phyloP scores from a whole-genome alignment of 177 flowering plant genomes.

The Telopea speciosissima region DNA sequence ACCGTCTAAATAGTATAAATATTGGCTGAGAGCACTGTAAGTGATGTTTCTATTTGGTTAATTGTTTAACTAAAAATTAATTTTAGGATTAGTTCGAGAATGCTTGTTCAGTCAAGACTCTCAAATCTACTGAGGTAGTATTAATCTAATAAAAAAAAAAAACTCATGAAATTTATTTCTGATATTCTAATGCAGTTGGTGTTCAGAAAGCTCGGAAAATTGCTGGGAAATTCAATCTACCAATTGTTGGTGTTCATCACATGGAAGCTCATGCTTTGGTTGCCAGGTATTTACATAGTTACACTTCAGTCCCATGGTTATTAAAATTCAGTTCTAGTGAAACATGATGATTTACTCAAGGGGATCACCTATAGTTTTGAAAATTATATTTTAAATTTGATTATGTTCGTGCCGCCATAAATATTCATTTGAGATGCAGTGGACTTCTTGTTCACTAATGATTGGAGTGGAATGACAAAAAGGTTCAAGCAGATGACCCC shows the following conservation, averaged over 20 bases:
- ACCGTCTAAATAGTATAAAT: too few relatives aligned
- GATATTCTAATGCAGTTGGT: constrained; percentile 58
- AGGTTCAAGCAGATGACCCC: too few relatives aligned
- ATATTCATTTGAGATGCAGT: neutral
- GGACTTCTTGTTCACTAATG: neutral
- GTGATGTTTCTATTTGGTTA: neutral
- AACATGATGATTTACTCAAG: neutral
- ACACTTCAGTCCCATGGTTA: neutral
- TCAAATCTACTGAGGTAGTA: too few relatives aligned
- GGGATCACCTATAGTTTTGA: neutral
- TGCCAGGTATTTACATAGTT: constrained; percentile 55
- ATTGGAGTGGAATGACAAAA: too few relatives aligned
- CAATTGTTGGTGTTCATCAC: constrained; percentile 86
- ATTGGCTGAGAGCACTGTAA: neutral
- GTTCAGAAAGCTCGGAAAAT: constrained; percentile 81
- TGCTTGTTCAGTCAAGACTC: too few relatives aligned
- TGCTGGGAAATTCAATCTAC: constrained; percentile 60
- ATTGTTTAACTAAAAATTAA: neutral
- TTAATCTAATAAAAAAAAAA: too few relatives aligned
- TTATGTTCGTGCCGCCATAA: neutral
- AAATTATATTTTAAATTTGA: too few relatives aligned
- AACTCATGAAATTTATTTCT: neutral
- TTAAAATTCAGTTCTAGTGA: neutral
- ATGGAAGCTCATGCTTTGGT: constrained; percentile 99
- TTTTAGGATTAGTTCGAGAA: too few relatives aligned